These are phyloP conservation scores for Emmonsiellopsis sp. DNA, from an alignment of 2,329 filamentous ascomycete species.

Conservation along the genomic window DNA sequence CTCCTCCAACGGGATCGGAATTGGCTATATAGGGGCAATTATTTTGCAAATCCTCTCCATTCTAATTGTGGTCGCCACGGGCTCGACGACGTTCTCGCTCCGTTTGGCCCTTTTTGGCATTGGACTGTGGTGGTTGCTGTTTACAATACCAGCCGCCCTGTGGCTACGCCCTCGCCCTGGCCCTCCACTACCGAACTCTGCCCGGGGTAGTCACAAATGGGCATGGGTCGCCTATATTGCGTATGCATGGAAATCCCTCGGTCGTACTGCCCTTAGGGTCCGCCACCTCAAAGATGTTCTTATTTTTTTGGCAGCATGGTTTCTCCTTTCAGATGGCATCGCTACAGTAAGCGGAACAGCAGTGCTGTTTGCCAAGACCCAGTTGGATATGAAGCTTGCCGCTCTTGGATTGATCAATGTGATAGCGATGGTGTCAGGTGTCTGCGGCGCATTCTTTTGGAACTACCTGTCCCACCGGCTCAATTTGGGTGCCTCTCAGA, in stretches of 20 bases:
- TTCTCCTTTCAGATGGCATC: slow-evolving; percentile 85
- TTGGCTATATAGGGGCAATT: slow-evolving; percentile 81
- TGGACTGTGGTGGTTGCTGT: slow-evolving; percentile 85
- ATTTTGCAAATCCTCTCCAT: slow-evolving; percentile 77
- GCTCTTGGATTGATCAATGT: slow-evolving; percentile 88
- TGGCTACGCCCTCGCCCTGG: slow-evolving; percentile 86
- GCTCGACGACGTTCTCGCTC: slow-evolving; percentile 74
- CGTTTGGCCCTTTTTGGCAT: slow-evolving; percentile 79
- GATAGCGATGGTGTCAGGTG: slow-evolving; percentile 73
- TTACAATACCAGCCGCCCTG: slow-evolving; percentile 77
- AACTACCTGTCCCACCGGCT: slow-evolving; percentile 63
- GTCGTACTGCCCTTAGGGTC: slow-evolving; percentile 67
- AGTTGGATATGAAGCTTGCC: slow-evolving; percentile 79
- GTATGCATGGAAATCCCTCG: slow-evolving; percentile 81
- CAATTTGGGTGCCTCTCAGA: slow-evolving; percentile 67
- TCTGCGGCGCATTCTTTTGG: slow-evolving; percentile 86
- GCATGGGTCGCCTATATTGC: slow-evolving; percentile 63
- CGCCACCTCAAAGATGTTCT: slow-evolving; percentile 67
- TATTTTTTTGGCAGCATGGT: slow-evolving; percentile 85
- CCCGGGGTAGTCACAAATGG: slow-evolving; percentile 27
- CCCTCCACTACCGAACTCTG: slow-evolving; percentile 55
- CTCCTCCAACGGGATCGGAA: slow-evolving; percentile 84
- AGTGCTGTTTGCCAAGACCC: slow-evolving; percentile 90
- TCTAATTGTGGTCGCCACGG: slow-evolving; percentile 60
- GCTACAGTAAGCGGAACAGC: slow-evolving; percentile 92